phyloP scores from a whole-genome alignment of 257 asterid species.

The Nicotiana tomentosiformis region DNA sequence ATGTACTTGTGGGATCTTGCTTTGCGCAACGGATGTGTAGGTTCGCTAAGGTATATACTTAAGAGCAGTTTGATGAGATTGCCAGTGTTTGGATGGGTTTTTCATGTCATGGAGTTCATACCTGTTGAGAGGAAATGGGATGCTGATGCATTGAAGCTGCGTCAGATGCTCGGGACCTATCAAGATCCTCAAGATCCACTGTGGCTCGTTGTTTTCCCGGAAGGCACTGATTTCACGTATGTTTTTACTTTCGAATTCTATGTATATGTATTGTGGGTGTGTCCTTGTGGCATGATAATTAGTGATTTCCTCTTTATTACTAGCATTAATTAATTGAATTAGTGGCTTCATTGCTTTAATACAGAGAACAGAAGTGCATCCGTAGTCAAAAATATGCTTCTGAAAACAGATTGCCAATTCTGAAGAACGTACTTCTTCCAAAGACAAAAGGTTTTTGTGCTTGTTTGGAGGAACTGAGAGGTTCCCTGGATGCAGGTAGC shows the following conservation, averaged over 20 bases:
- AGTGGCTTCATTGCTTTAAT: conserved; percentile 6
- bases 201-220: conserved; percentile 94
- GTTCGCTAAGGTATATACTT: conserved; percentile 64
- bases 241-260: background rate
- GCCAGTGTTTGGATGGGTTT: conserved; percentile 88
- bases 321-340: background rate
- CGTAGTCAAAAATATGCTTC: conserved; percentile 74
- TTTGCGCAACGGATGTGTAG: conserved; percentile 58
- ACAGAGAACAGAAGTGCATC: conserved; percentile 82
- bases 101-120: conserved; percentile 79
- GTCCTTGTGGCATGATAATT: background rate
- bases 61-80: conserved; percentile 86
- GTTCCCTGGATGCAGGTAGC: conserved; percentile 83
- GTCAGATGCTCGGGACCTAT: conserved; percentile 46
- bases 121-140: conserved; percentile 91
- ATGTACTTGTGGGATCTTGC: conserved; percentile 97
- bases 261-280: background rate
- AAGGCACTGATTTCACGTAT: conserved; percentile 97
- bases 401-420: conserved; percentile 66
- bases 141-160: conserved; percentile 54
- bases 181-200: conserved; percentile 59
- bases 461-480: conserved; percentile 58
- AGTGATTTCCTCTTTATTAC: background rate
- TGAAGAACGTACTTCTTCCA: conserved; percentile 81
- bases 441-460: conserved; percentile 78